Percentiles rank a stretch among this genome's conserved stretches.
Conservation (phyloP, 495 filamentous ascomycete species). For the Tuber microsphaerosporum region DNA sequence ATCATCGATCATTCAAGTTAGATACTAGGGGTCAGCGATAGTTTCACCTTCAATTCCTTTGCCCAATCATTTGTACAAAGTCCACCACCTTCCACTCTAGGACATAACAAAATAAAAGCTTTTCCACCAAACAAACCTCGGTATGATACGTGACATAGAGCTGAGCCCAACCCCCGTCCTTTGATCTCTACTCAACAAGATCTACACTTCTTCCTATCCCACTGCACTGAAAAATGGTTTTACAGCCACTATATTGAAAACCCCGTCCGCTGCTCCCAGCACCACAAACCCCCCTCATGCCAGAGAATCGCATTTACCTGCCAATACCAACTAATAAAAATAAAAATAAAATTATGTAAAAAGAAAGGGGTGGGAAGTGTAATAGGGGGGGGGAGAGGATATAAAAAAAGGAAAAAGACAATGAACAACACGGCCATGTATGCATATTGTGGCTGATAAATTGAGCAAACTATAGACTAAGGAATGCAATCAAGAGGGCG, state of each 20-base stretch:
- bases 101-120: not conserved
- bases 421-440: not conserved
- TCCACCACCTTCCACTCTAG: not conserved
- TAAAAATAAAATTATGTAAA: not conserved
- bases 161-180: not conserved
- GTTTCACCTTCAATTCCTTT: not conserved
- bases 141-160: not conserved
- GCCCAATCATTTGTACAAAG: not conserved
- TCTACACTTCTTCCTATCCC: not conserved
- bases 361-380: not conserved
- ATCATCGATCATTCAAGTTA: not conserved
- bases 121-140: not conserved
- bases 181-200: not conserved
- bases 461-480: not conserved
- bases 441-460: not conserved
- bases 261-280: not conserved
- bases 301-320: not conserved
- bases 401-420: not conserved
- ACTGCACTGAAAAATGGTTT: not conserved
- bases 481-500: not conserved
- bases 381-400: not conserved
- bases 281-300: not conserved
- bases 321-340: not conserved
- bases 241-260: not conserved
- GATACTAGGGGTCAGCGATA: not conserved